Base-by-base conservation (phyloP, 176 grass and related monocot species). In the Eragrostis nindensis region DNA sequence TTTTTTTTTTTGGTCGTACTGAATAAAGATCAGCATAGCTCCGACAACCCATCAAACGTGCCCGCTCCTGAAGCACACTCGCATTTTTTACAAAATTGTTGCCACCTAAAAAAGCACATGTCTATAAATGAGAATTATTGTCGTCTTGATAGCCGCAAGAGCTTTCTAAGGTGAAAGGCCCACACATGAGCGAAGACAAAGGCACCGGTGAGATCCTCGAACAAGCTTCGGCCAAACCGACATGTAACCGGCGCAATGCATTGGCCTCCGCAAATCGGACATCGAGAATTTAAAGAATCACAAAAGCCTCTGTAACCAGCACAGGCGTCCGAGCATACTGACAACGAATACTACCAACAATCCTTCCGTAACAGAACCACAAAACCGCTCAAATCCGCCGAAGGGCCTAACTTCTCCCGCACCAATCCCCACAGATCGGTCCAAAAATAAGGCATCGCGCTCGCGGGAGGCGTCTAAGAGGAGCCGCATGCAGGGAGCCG, bases 121-220 rank as follows among this genome's bases (percentile, higher is more conserved):
- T 4, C 25, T 56, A 40, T 64, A 70, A 74, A 76, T 71, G 47
- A 59, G 15, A 85, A 85, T n/a, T 76, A 12, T 54, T 46, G 26
- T 71, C 6, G 54, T 80, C 25, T 56, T 10, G 6, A 44, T 67
- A 59, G 1, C 27, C 32, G 52, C 5, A 68, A 25, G 26, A 45
- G 36, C 49, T 80, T 80, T 66, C 44, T 49, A 27, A 50, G 27
- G 3, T 61, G 22, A 39, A 21, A 24, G 25, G 5, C 46, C 41
- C 42, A 36, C 60, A 40, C 25, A 26, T 11, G 18, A 43, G 32
- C 42, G 1, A 83, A 73, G 18, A 26, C 68, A 42, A 73, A 24
- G 0, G 21, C 1, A 21, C 25, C 14, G 1, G 42, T 29, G 81
- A 47, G 66, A 85, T 76, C 27, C 24, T 55, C 19, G 11, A n/a